phyloP scores from a whole-genome alignment of 192 early-diverging fungal species.

The Podila verticillata region DNA sequence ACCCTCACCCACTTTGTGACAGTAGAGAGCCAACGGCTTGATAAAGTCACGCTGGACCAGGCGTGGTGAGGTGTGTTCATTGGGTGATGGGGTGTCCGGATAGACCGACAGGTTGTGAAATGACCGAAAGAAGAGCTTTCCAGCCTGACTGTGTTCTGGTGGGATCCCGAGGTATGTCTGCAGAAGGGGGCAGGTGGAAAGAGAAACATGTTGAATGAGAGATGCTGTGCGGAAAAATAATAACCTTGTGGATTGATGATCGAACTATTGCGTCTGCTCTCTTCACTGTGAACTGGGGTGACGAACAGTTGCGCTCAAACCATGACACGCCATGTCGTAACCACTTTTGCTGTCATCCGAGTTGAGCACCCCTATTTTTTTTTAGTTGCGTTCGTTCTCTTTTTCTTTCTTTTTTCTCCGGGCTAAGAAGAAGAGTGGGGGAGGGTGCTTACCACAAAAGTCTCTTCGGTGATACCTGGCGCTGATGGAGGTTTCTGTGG shows the following conservation, averaged over 20 bases:
- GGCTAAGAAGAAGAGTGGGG: not conserved
- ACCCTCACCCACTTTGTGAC: constrained; percentile 15
- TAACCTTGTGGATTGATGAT: not conserved
- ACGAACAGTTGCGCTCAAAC: too few species aligned
- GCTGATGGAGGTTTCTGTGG: not conserved
- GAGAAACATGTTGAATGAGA: not conserved
- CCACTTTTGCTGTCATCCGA: too few species aligned
- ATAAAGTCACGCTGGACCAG: constrained; percentile 28
- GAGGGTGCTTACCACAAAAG: constrained; percentile 24
- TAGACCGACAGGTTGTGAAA: constrained; percentile 33
- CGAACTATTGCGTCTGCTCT: too few species aligned
- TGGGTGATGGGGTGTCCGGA: constrained; percentile 18
- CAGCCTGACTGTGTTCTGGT: constrained; percentile 1
- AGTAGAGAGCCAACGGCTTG: constrained; percentile 44
- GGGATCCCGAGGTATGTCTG: constrained; percentile 35
- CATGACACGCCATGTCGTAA: too few species aligned
- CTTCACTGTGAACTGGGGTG: too few species aligned
- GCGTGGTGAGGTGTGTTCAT: not conserved
- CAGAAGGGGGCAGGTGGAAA: too few species aligned
- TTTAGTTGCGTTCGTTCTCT: too few species aligned
- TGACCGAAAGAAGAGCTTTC: constrained; percentile 33
- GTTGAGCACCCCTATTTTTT: too few species aligned
- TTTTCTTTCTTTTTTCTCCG: not conserved
- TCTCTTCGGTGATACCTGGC: constrained; percentile 28
- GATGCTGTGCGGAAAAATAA: not conserved